Evolutionary conservation across 257 asterid species (phyloP).

Genomic region (Echium plantagineum): DNA sequence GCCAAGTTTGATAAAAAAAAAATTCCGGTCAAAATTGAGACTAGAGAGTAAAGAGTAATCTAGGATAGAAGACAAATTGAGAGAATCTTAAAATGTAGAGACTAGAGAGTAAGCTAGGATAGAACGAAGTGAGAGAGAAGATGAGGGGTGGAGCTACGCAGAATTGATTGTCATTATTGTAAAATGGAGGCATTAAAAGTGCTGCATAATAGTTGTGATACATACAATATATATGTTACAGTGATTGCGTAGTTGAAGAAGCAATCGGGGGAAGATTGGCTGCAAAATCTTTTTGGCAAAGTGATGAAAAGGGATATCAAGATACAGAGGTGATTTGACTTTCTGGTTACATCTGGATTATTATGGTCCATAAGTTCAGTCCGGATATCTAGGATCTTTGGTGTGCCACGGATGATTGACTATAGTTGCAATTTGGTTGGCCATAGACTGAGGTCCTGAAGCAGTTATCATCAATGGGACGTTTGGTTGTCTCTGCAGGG

Average conservation of each 20-base stretch:
- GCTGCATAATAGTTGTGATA: neutral
- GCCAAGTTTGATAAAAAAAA: no score
- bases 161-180: no score
- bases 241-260: conserved; percentile 77
- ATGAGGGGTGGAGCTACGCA: no score
- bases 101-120: no score
- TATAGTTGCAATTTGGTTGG: conserved; percentile 2
- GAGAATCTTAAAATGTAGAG: no score
- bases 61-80: no score
- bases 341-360: conserved; percentile 5
- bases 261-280: conserved; percentile 69
- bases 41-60: no score
- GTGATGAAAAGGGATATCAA: conserved; percentile 57
- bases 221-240: conserved; percentile 15
- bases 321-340: conserved; percentile 49
- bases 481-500: conserved; percentile 86
- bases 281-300: conserved; percentile 38
- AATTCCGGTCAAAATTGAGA: no score
- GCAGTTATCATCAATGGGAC: conserved; percentile 96
- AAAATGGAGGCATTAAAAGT: no score
- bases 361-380: neutral
- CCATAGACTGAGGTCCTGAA: conserved; percentile 79
- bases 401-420: conserved; percentile 10
- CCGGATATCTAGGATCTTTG: neutral
- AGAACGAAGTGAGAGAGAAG: no score